phyloP scores from a whole-genome alignment of 108 stramenopile genomes.

The Phaeodactylum tricornutum region DNA sequence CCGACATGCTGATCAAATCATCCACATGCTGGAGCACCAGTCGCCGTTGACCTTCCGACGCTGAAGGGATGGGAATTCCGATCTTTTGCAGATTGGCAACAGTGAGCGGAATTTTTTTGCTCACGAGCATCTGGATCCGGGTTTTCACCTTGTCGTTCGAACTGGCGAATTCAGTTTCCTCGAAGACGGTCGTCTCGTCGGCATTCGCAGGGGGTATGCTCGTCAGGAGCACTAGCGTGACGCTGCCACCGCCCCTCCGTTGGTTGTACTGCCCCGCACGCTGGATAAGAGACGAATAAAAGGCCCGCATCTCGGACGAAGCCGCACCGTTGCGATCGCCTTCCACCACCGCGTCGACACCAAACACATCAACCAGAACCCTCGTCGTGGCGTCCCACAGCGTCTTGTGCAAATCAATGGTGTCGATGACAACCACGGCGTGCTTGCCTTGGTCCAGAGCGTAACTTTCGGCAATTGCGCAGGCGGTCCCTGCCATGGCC shows the following conservation, averaged over 20 bases:
- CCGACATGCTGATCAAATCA: slow-evolving; percentile 86
- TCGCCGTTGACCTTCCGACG: slow-evolving; percentile 46
- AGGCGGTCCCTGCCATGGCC: slow-evolving; percentile 61
- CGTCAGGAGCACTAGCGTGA: slow-evolving; percentile 61
- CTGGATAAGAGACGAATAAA: slow-evolving; percentile 77
- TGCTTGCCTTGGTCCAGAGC: slow-evolving; percentile 58
- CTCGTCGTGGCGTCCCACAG: slow-evolving; percentile 81
- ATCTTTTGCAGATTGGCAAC: slow-evolving; percentile 69
- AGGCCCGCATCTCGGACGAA: slow-evolving; percentile 82
- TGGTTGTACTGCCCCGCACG: slow-evolving; percentile 74
- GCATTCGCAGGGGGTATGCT: slow-evolving; percentile 35
- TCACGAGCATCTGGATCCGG: slow-evolving; percentile 51
- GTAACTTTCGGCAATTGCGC: slow-evolving; percentile 65
- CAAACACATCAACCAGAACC: slow-evolving; percentile 64
- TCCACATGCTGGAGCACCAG: slow-evolving; percentile 76
- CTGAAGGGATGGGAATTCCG: slow-evolving; percentile 69
- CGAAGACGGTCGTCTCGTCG: slow-evolving; percentile 30
- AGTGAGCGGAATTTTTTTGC: slow-evolving; percentile 71
- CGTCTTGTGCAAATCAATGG: slow-evolving; percentile 66
- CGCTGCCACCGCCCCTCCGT: slow-evolving; percentile 64
- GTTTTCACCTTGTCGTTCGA: slow-evolving; percentile 48
- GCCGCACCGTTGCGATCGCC: slow-evolving; percentile 70
- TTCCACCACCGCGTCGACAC: slow-evolving; percentile 71
- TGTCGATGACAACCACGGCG: slow-evolving; percentile 71
- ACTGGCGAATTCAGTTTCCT: slow-evolving; percentile 53